Conservation (phyloP, 2,329 filamentous ascomycete genomes). For the Aspergillus fischeri region DNA sequence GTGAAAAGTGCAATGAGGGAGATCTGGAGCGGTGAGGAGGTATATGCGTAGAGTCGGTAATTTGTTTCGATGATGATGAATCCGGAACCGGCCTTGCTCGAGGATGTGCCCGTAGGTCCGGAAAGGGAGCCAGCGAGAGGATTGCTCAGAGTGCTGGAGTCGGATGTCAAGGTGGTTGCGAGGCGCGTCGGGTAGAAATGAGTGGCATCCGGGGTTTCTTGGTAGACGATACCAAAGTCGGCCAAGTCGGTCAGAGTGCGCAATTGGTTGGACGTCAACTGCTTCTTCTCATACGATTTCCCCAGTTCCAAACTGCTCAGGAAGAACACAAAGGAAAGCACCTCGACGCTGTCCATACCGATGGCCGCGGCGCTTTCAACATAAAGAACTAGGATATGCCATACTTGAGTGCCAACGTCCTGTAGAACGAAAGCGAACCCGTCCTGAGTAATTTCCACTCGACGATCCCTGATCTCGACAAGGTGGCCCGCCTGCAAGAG, state of each 20-base stretch:
- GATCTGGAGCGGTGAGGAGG: constrained; percentile 87
- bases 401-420: constrained; percentile 94
- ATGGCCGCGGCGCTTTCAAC: constrained; percentile 75
- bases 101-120: constrained; percentile 28
- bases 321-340: constrained; percentile 93
- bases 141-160: constrained; percentile 67
- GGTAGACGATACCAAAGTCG: constrained; percentile 89
- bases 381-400: constrained; percentile 91
- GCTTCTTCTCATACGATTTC: constrained; percentile 80
- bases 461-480: constrained; percentile 58
- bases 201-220: constrained; percentile 42
- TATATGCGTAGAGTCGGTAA: constrained; percentile 96
- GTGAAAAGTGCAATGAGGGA: constrained; percentile 88
- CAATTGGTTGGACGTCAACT: constrained; percentile 73
- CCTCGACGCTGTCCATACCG: constrained; percentile 82
- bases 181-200: constrained; percentile 86
- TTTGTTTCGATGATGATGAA: constrained; percentile 98
- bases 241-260: constrained; percentile 87
- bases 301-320: constrained; percentile 90
- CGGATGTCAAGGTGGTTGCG: constrained; percentile 83
- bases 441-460: constrained; percentile 77
- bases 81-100: constrained; percentile 47
- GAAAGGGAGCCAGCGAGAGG: constrained; percentile 63
- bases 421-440: constrained; percentile 94
- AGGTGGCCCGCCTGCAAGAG: constrained; percentile 76